Evolutionary conservation across 768 basidiomycete species (phyloP).

Genomic region (Tubosaeta brunneosetosa): DNA sequence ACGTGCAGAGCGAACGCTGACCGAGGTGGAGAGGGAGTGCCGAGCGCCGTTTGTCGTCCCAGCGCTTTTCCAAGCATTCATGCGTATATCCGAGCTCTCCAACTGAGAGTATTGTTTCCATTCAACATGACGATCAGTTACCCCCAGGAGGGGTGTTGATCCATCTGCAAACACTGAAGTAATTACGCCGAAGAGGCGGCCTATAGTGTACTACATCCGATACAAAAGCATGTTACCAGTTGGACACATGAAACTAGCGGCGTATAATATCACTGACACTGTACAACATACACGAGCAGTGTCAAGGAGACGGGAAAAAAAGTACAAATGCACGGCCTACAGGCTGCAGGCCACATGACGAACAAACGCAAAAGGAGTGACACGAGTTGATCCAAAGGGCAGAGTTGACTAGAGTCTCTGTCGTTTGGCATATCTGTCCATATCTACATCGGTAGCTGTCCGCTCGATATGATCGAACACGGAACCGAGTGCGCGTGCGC

Average conservation of each 20-base stretch:
- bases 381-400: not conserved
- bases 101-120: slow-evolving; percentile 9
- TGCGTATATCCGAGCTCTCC: slow-evolving; percentile 44
- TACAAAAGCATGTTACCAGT: slow-evolving; percentile 12
- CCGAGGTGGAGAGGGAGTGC: slow-evolving; percentile 48
- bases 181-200: not conserved
- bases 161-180: too few species aligned
- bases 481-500: slow-evolving; percentile 30
- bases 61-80: slow-evolving; percentile 50
- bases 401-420: slow-evolving; percentile 17
- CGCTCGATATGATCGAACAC: slow-evolving; percentile 33
- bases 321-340: not conserved
- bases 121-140: not conserved
- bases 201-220: slow-evolving; percentile 10
- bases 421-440: slow-evolving; percentile 23
- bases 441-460: slow-evolving; percentile 25
- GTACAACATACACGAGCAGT: not conserved
- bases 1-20: slow-evolving; percentile 42
- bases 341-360: not conserved
- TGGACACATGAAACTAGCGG: not conserved
- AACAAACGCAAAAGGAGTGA: not conserved
- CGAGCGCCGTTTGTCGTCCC: slow-evolving; percentile 53
- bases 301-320: not conserved
- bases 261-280: slow-evolving; percentile 1
- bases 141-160: not conserved